phyloP scores from a whole-genome alignment of 2,329 filamentous ascomycete species.

The Aspergillus sp. region DNA sequence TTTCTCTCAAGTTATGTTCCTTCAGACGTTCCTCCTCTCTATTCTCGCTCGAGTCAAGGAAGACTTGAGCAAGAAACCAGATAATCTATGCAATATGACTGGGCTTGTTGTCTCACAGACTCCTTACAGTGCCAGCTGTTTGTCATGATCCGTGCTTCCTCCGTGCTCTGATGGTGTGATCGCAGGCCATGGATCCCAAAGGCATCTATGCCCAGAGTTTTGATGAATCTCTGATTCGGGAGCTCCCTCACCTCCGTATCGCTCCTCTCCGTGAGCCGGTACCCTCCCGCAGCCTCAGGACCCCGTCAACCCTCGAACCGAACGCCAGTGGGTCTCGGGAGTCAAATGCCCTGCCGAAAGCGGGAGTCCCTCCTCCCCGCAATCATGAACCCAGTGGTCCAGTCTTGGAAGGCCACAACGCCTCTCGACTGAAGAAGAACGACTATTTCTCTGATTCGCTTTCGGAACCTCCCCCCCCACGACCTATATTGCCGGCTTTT shows the following conservation, averaged over 20 bases:
- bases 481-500: constrained; percentile 50
- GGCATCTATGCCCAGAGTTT: constrained; percentile 38
- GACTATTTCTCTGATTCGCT: constrained; percentile 37
- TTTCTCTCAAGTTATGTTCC: not conserved
- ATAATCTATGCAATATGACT: constrained; percentile 9
- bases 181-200: constrained; percentile 37
- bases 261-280: constrained; percentile 53
- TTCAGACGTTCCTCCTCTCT: not conserved
- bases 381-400: constrained; percentile 37
- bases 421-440: constrained; percentile 41
- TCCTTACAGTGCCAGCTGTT: constrained; percentile 8
- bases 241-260: constrained; percentile 51
- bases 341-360: constrained; percentile 33
- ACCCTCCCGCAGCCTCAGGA: constrained; percentile 45
- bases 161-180: constrained; percentile 19
- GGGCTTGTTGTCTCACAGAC: not conserved
- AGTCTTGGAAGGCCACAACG: constrained; percentile 41
- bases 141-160: constrained; percentile 17
- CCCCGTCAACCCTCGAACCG: constrained; percentile 52
- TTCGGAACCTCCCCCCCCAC: constrained; percentile 44
- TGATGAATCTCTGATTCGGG: constrained; percentile 48
- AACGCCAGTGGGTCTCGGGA: constrained; percentile 42
- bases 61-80: not conserved
- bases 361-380: constrained; percentile 39
- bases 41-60: not conserved